Evolutionary conservation across 2,329 filamentous ascomycete species (phyloP).

Genomic region (Aspergillus sp.): DNA sequence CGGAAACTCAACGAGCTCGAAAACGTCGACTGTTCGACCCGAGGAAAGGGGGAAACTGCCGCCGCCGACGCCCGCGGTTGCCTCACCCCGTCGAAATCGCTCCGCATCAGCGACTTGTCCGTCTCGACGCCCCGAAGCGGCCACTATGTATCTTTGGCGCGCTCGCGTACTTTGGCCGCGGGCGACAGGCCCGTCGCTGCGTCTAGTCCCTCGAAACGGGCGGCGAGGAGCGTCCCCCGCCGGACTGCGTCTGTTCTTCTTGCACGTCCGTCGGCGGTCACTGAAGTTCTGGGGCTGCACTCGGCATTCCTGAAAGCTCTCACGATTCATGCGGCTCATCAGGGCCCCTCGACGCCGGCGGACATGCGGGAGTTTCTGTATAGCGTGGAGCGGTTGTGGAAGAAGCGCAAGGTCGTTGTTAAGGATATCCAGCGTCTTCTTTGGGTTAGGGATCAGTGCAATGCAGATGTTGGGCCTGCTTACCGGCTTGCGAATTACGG

Average conservation of each 20-base stretch:
- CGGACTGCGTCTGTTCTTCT: slow-evolving; percentile 20
- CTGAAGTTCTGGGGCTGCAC: slow-evolving; percentile 63
- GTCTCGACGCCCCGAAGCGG: slow-evolving; percentile 32
- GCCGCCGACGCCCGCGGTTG: slow-evolving; percentile 10
- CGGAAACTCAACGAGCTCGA: slow-evolving; percentile 35
- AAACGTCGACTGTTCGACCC: slow-evolving; percentile 27
- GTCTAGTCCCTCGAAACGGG: slow-evolving; percentile 25
- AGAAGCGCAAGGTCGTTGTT: slow-evolving; percentile 63
- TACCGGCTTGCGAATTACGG: slow-evolving; percentile 43
- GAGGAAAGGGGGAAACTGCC: slow-evolving; percentile 5
- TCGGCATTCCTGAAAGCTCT: slow-evolving; percentile 66
- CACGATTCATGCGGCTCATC: slow-evolving; percentile 67
- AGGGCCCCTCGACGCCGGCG: slow-evolving; percentile 60
- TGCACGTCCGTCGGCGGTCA: slow-evolving; percentile 25
- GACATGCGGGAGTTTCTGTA: slow-evolving; percentile 62
- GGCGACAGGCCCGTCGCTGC: slow-evolving; percentile 8
- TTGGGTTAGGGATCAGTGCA: slow-evolving; percentile 54
- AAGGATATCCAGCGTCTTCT: slow-evolving; percentile 67
- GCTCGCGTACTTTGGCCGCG: neutral
- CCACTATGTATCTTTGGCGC: slow-evolving; percentile 21
- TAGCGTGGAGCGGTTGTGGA: slow-evolving; percentile 67
- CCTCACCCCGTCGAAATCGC: slow-evolving; percentile 31
- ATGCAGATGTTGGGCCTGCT: slow-evolving; percentile 15
- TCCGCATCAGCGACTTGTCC: slow-evolving; percentile 30
- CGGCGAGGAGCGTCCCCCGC: slow-evolving; percentile 4